A percentile compares a stretch with the other conserved stretches of the same genome.
These are phyloP conservation scores for Lupinus albus DNA, from an alignment of 306 rosid species.

Conservation along the genomic window DNA sequence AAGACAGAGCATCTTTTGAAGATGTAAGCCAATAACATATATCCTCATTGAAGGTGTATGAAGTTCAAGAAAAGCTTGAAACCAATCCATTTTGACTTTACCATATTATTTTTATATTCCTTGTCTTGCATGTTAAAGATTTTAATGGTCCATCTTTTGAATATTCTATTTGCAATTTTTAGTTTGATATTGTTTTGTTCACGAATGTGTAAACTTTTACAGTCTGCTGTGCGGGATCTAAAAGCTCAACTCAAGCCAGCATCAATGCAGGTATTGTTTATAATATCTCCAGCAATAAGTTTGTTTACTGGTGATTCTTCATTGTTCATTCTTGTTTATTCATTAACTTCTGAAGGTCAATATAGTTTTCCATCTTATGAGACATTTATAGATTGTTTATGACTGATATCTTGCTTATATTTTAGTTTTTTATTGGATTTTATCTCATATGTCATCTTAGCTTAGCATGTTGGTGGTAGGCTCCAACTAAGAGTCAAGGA, in stretches of 20 bases:
- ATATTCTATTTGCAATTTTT: neutral
- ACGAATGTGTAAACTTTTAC: conserved; percentile 40
- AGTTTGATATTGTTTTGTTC: conserved; percentile 8
- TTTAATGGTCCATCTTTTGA: conserved; percentile 14
- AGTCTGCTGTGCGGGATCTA: conserved; percentile 90
- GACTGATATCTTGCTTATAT: conserved; percentile 5
- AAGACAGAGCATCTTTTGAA: neutral
- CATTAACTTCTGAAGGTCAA: conserved; percentile 12
- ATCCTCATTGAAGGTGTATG: neutral
- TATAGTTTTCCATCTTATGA: conserved; percentile 10
- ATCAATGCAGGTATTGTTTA: conserved; percentile 80
- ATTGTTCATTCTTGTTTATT: conserved; percentile 20
- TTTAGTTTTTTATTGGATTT: neutral
- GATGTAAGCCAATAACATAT: neutral
- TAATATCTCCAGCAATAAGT: neutral
- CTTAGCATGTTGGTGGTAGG: neutral
- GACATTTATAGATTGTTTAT: conserved; percentile 16
- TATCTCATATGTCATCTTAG: conserved; percentile 11
- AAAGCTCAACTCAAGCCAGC: conserved; percentile 89
- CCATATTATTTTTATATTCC: conserved; percentile 7
- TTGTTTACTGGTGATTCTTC: conserved; percentile 10
- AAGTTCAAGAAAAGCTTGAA: conserved; percentile 9
- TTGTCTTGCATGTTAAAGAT: conserved; percentile 19
- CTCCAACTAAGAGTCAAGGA: no score
- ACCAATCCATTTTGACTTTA: conserved; percentile 30